Evolutionary conservation across 148 eudicot genomes (phyloP).

Genomic region (Rhododendron kiyosumense): DNA sequence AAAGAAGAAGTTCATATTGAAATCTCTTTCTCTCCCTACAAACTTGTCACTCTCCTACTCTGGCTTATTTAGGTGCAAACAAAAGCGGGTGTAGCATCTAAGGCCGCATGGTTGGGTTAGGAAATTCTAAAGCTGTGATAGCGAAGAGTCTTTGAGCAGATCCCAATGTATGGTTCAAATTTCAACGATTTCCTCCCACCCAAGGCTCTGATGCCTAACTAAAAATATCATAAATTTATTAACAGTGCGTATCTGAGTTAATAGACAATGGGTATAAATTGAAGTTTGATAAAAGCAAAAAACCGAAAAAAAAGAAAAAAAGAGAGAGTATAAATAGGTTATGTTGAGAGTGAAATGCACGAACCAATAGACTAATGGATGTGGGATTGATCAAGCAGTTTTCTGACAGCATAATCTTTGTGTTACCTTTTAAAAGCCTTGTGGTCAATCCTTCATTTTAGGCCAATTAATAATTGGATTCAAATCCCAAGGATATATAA

Average conservation of each 20-base stretch:
- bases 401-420: background rate
- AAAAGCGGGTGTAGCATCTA: too few relatives aligned
- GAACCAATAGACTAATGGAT: background rate
- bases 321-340: too few relatives aligned
- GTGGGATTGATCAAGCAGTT: background rate
- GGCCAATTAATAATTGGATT: constrained; percentile 17
- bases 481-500: constrained; percentile 34
- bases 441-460: constrained; percentile 7
- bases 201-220: background rate
- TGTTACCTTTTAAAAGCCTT: background rate
- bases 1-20: too few relatives aligned
- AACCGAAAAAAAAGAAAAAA: background rate
- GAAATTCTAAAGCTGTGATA: too few relatives aligned
- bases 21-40: too few relatives aligned
- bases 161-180: too few relatives aligned
- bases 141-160: too few relatives aligned
- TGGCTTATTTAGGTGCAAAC: too few relatives aligned
- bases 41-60: too few relatives aligned
- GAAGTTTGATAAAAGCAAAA: background rate
- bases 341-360: background rate
- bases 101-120: too few relatives aligned
- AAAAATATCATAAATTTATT: too few relatives aligned
- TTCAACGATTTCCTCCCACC: too few relatives aligned
- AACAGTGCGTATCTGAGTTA: background rate
- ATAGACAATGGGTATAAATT: background rate